Conservation (phyloP, 73 alveolate genomes). For the Tetrahymena malaccensis region DNA sequence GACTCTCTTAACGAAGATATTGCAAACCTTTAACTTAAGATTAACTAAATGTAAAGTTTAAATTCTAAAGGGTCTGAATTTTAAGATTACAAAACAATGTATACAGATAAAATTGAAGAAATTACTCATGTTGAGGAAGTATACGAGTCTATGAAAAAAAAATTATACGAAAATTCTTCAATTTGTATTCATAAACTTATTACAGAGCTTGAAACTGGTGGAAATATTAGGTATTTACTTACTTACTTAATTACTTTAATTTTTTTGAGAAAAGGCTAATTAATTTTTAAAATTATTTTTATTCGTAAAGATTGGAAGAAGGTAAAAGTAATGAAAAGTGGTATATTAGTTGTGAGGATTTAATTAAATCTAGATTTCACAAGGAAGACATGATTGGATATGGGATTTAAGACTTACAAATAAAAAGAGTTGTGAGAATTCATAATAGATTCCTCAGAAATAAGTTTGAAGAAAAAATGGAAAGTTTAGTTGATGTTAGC, state of each 20-base stretch:
- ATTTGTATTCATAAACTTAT: constrained; percentile 40
- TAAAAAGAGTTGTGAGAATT: constrained; percentile 57
- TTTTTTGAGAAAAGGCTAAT: background rate
- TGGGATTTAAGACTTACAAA: constrained; percentile 36
- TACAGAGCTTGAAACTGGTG: constrained; percentile 84
- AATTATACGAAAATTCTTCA: constrained; percentile 18
- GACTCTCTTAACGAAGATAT: constrained; percentile 38
- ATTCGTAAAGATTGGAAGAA: constrained; percentile 52
- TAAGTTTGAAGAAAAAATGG: constrained; percentile 65
- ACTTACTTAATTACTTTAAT: background rate
- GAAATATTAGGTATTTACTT: constrained; percentile 51
- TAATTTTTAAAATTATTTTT: too few relatives aligned
- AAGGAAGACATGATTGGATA: constrained; percentile 23
- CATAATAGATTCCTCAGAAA: constrained; percentile 63
- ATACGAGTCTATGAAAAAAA: constrained; percentile 9
- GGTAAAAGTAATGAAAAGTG: constrained; percentile 62
- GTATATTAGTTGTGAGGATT: constrained; percentile 54
- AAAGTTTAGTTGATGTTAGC: constrained; percentile 57
- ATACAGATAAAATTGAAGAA: constrained; percentile 31
- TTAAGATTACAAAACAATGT: constrained; percentile 6
- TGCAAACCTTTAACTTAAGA: background rate
- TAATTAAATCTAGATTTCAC: constrained; percentile 39
- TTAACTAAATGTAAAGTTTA: background rate
- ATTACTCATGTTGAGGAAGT: background rate
- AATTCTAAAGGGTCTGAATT: background rate